These are phyloP conservation scores for Phytophthora sp. DNA, from an alignment of 352 stramenopile genomes.

Conservation along the genomic window DNA sequence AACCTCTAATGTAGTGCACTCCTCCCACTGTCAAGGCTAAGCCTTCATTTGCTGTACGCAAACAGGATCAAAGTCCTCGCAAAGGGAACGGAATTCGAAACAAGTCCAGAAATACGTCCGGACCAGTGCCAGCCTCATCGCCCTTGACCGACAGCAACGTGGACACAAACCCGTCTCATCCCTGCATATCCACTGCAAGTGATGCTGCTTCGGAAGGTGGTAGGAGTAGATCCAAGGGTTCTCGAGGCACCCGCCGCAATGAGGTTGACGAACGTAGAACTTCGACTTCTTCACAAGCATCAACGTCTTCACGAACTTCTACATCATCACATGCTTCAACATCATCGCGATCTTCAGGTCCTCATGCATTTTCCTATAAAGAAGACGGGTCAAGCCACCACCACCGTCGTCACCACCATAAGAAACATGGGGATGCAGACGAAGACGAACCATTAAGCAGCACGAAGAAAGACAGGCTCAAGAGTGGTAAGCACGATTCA, in stretches of 20 bases:
- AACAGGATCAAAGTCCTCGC: slow-evolving; percentile 38
- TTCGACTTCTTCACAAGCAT: slow-evolving; percentile 27
- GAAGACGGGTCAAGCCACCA: slow-evolving; percentile 10
- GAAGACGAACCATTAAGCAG: slow-evolving; percentile 23
- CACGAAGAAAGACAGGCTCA: slow-evolving; percentile 33
- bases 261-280: slow-evolving; percentile 14
- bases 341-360: slow-evolving; percentile 14
- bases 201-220: slow-evolving; percentile 11
- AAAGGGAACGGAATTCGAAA: slow-evolving; percentile 36
- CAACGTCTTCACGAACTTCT: slow-evolving; percentile 5
- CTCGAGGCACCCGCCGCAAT: slow-evolving; percentile 13
- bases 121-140: slow-evolving; percentile 15
- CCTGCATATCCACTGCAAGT: slow-evolving; percentile 2
- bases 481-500: slow-evolving; percentile 1
- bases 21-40: too few relatives aligned
- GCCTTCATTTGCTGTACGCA: too few relatives aligned
- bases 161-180: slow-evolving; percentile 9
- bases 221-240: slow-evolving; percentile 24
- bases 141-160: slow-evolving; percentile 10
- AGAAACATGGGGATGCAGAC: slow-evolving; percentile 21
- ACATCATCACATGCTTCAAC: slow-evolving; percentile 8
- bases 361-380: background rate
- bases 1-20: background rate
- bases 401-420: slow-evolving; percentile 12
- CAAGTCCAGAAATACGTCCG: slow-evolving; percentile 12